Evolutionary conservation across 768 basidiomycete species (phyloP), one percentile per base, ranked within the genome.

Genomic region (Auricularia auricula-judae): DNA sequence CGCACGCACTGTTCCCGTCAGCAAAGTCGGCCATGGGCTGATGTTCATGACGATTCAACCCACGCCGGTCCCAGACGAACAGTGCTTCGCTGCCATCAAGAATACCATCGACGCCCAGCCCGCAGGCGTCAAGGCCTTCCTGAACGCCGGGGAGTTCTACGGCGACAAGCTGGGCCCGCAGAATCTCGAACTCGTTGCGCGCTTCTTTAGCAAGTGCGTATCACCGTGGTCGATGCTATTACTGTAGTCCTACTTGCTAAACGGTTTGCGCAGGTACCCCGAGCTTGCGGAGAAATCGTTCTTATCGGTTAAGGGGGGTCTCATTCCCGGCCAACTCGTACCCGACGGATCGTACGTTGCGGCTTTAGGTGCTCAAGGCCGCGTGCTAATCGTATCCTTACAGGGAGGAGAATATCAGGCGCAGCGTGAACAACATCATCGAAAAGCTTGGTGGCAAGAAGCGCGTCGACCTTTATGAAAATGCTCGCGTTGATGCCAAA

Each of bases 81-180:
- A 83, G 39, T 81, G 81, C 5, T 87, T 89, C 66, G 82, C 80
- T 21, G 76, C 84, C 2, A 86, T 88, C 75, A 84, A 82, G 70
- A 79, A 78, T 11, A 79, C 78, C 4, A 69, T 82, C 65, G 75
- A 79, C 47, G 71, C 75, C 0, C 69, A 80, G 36, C 79, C 80
- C 1, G 66, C 74, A 0, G 81, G 78, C 16, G 73, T 71, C 43
- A 83, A 83, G 70, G 78, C 81, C 69, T 67, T 84, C 61, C 66
- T 86, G 66, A 84, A 85, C 68, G 79, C 77, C 68, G 80, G 83
- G 77, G 81, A 83, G 64, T 88, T 88, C 72, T 88, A 88, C 66
- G 84, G 80, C 0, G 8, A 70, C 73, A 36, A 74, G 79, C 3
- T 21, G 11, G 51, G 36, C 69, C 3, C 67, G 74, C 16, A 72